phyloP scores from a whole-genome alignment of 2,329 filamentous ascomycete genomes.

The Hypoxylon sp. region DNA sequence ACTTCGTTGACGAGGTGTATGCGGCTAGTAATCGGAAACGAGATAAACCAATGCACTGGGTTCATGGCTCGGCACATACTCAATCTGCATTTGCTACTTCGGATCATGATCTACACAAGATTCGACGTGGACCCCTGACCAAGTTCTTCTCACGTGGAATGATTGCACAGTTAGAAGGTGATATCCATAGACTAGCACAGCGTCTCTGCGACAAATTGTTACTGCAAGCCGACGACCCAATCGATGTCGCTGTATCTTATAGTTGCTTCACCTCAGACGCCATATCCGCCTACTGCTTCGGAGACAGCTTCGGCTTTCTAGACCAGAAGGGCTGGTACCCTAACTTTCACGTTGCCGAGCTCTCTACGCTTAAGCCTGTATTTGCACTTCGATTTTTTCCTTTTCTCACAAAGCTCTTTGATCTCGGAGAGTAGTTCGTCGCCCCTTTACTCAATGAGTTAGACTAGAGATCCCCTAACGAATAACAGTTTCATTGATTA shows the following conservation, averaged over 20 bases:
- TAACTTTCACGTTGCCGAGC: constrained; percentile 52
- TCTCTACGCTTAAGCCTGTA: constrained; percentile 43
- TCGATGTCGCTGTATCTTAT: constrained; percentile 58
- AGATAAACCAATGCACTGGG: constrained; percentile 48
- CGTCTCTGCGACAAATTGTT: constrained; percentile 54
- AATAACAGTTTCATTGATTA: constrained; percentile 40
- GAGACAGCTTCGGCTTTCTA: constrained; percentile 56
- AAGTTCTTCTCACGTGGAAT: constrained; percentile 57
- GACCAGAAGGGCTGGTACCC: constrained; percentile 56
- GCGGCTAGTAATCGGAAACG: constrained; percentile 48
- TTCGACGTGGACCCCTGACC: constrained; percentile 52
- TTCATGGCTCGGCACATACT: constrained; percentile 39
- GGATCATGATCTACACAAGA: constrained; percentile 55
- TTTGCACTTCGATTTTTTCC: constrained; percentile 51
- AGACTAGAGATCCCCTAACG: constrained; percentile 6
- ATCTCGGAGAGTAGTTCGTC: constrained; percentile 32
- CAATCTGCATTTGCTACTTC: constrained; percentile 45
- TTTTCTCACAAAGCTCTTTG: constrained; percentile 37
- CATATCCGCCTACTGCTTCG: constrained; percentile 58
- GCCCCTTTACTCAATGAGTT: background rate
- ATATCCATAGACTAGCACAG: constrained; percentile 37
- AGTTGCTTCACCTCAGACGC: constrained; percentile 60
- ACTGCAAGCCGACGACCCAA: constrained; percentile 39
- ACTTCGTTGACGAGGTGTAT: constrained; percentile 59
- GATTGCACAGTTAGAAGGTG: constrained; percentile 48